Base-by-base conservation (phyloP, 495 filamentous ascomycete genomes). In the Letharia lupina region DNA sequence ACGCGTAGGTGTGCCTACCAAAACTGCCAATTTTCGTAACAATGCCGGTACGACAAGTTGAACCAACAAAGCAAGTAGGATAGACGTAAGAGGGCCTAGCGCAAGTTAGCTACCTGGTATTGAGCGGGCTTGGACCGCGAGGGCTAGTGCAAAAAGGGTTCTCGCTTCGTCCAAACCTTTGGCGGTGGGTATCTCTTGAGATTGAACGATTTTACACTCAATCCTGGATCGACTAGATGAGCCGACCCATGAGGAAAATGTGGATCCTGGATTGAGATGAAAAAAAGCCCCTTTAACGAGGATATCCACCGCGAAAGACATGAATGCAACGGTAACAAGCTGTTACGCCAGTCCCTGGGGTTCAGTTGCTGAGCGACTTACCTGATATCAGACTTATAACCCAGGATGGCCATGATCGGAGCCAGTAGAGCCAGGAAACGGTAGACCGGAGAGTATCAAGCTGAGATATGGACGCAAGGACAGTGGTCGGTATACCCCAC, bases 401-500 rank as follows among this genome's bases (percentile, higher is more conserved):
- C 73, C 83, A 88, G 44, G 78, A 73, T 2, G 93, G 85, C 63
- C 88, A 79, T 35, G 77, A 73, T 13, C 80, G 75, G 56, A 97
- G 76, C 84, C 91, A 96, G 18, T 68, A 54, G 23, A 98, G 81
- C 87, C 87, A 95, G 4, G 75, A 69, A 62, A 91, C 84, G 45
- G 80, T 77, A n/a, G 79, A 73, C 47, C 89, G 84, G 23, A 98
- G 81, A 40, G 83, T 83, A 47, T 83, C 79, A 63, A 98, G 75
- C 67, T 96, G 86, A n/a, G 91, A 88, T 13, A 98, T 76, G 42
- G 89, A 78, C 47, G 89, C 90, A 33, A 91, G 91, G 76, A 93
- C 89, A 15, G 90, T 89, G 39, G 97, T 91, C 0, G 94, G 94
- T 70, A 96, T 83, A 47, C 91, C 90, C 91, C 93, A 98, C n/a